Percentiles rank a stretch among this genome's conserved stretches.
Evolutionary conservation across 495 filamentous ascomycete species (phyloP).

Genomic region (Antarctomyces pellizariae): DNA sequence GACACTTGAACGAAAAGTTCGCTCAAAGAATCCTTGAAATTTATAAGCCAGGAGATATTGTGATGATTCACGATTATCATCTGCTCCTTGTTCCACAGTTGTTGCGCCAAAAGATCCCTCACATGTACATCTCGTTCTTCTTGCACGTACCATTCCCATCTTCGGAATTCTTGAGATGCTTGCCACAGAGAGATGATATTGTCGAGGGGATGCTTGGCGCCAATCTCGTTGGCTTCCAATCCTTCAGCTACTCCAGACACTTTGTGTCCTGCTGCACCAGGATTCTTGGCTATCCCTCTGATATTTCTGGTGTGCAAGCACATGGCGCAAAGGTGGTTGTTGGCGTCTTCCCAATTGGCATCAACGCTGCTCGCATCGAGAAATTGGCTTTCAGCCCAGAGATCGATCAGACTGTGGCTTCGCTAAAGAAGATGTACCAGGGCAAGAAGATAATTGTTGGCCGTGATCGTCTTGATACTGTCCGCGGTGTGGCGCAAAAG

Average conservation of each 20-base stretch:
- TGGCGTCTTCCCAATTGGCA: slow-evolving; percentile 78
- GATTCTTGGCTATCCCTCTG: slow-evolving; percentile 63
- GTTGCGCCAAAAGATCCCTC: slow-evolving; percentile 55
- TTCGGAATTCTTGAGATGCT: slow-evolving; percentile 74
- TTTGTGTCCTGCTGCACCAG: slow-evolving; percentile 82
- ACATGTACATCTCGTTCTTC: slow-evolving; percentile 78
- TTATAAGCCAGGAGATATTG: slow-evolving; percentile 76
- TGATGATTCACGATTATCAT: slow-evolving; percentile 83
- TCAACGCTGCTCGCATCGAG: slow-evolving; percentile 52
- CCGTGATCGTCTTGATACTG: slow-evolving; percentile 74
- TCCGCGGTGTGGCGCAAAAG: slow-evolving; percentile 79
- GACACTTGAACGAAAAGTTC: slow-evolving; percentile 66
- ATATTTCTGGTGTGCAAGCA: slow-evolving; percentile 58
- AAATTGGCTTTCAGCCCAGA: slow-evolving; percentile 41
- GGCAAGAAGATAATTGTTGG: slow-evolving; percentile 85
- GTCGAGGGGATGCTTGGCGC: slow-evolving; percentile 70
- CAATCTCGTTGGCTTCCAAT: slow-evolving; percentile 84
- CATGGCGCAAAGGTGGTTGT: slow-evolving; percentile 73
- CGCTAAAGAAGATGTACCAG: slow-evolving; percentile 45
- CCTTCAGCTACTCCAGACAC: slow-evolving; percentile 75
- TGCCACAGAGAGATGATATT: slow-evolving; percentile 67
- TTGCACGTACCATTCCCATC: slow-evolving; percentile 84
- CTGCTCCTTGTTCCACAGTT: slow-evolving; percentile 68
- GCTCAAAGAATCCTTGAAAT: slow-evolving; percentile 63
- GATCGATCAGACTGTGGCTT: slow-evolving; percentile 39